A percentile compares a stretch with the other conserved stretches of the same genome.
These are phyloP conservation scores for Colletotrichum noveboracense DNA, from an alignment of 2,329 filamentous ascomycete genomes.

Conservation along the genomic window DNA sequence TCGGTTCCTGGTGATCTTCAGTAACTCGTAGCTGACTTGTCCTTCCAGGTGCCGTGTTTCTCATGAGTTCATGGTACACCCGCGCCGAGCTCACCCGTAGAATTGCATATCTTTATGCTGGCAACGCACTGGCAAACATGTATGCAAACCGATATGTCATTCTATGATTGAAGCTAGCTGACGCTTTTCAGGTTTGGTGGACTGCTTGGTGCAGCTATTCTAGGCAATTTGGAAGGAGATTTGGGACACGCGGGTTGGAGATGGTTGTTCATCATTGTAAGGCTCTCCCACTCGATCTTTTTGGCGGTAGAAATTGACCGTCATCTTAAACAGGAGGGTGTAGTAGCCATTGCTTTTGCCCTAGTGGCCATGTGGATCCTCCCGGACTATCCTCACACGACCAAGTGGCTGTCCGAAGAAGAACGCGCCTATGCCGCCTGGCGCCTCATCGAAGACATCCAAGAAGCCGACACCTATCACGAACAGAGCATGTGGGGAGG, in stretches of 20 bases:
- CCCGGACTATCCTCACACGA: conserved; percentile 59
- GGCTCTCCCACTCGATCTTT: neutral
- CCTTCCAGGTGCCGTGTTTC: conserved; percentile 41
- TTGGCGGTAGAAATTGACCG: neutral
- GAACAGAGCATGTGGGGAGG: conserved; percentile 47
- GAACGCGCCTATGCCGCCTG: conserved; percentile 59
- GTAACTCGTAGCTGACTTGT: neutral
- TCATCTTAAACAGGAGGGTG: conserved; percentile 34
- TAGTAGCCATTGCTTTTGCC: conserved; percentile 43
- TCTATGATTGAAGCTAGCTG: neutral
- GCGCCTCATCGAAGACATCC: conserved; percentile 54
- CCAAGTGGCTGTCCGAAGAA: conserved; percentile 54
- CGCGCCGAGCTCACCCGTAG: conserved; percentile 47
- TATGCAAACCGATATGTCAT: neutral
- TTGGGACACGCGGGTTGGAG: conserved; percentile 28
- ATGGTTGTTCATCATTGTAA: conserved; percentile 35
- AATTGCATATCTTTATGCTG: conserved; percentile 52
- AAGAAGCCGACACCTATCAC: conserved; percentile 45
- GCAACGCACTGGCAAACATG: conserved; percentile 52
- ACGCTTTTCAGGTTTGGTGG: conserved; percentile 47
- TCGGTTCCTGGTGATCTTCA: neutral
- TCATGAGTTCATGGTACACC: conserved; percentile 53
- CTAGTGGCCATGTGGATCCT: conserved; percentile 41
- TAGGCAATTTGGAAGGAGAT: conserved; percentile 42
- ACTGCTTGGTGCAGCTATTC: conserved; percentile 53